Conservation (phyloP, 2,329 filamentous ascomycete species). For the Penicillium verrucosum region DNA sequence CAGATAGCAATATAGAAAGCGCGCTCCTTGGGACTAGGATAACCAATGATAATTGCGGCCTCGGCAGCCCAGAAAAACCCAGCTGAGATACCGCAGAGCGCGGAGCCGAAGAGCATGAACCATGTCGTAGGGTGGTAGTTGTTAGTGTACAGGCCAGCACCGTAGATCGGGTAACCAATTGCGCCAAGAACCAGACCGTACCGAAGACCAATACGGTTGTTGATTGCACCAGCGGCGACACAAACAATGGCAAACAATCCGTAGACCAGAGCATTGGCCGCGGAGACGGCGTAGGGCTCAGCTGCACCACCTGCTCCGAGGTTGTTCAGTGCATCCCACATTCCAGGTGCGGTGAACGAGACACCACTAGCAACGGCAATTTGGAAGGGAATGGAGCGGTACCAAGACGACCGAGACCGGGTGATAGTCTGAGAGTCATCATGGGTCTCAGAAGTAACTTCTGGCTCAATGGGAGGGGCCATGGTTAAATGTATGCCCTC, state of each 20-base stretch:
- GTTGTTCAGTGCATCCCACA: conserved; percentile 56
- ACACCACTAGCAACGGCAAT: conserved; percentile 24
- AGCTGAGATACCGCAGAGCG: conserved; percentile 46
- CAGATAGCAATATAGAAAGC: conserved; percentile 26
- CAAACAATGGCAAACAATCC: conserved; percentile 48
- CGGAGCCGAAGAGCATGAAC: conserved; percentile 50
- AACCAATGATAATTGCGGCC: conserved; percentile 49
- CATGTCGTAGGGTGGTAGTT: conserved; percentile 51
- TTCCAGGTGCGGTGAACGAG: conserved; percentile 27
- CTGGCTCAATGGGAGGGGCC: conserved; percentile 1
- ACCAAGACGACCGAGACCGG: conserved; percentile 13
- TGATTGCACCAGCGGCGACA: conserved; percentile 47
- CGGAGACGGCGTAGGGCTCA: conserved; percentile 51
- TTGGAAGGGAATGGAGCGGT: conserved; percentile 25
- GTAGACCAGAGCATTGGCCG: conserved; percentile 50
- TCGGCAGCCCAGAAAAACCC: conserved; percentile 51
- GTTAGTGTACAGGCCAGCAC: conserved; percentile 49
- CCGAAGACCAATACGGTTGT: conserved; percentile 48
- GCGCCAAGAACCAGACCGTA: conserved; percentile 42
- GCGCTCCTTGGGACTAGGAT: conserved; percentile 28
- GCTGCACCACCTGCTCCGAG: conserved; percentile 53
- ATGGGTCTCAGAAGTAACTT: neutral
- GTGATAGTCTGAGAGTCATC: neutral
- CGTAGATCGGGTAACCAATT: conserved; percentile 49
- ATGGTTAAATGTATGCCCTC: neutral